Base-by-base conservation (phyloP, 805 yeast species). In the Candida boleticola region DNA sequence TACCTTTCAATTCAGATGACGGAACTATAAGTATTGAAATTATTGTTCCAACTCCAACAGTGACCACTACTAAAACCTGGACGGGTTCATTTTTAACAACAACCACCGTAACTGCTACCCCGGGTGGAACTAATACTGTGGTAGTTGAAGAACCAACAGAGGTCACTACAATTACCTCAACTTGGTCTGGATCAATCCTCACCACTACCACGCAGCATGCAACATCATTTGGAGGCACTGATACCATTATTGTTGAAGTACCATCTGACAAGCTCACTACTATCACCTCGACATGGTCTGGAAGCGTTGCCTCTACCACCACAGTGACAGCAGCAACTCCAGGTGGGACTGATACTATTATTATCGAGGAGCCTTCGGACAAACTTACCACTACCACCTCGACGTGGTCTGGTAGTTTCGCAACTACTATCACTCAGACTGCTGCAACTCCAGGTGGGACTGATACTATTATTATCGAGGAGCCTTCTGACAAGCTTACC, bases 1-100 rank as follows among this genome's bases (percentile, higher is more conserved):
- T 52, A n/a, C 48, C 58, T 3, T 52, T 39, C 16, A 38, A 27
- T 19, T 27, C 48, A 11, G 45, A 39, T 4, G 45, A 40, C 9
- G 51, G 44, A 9, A 60, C 63, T 6, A 52, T 39, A 37, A 57
- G 61, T 3, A 57, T 55, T 20, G 52, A 47, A 16, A 59, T 54
- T 11, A 46, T 46, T 19, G 55, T 50, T 17, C 62, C 61, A 31
- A 43, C 37, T 41, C 56, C 54, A 20, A 43, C 49, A 5, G 42
- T 40, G 30, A 48, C 55, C 3, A 13, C 14, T 7, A 38, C 41
- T 16, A 14, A 11, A 9, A 48, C 55, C 4, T 52, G 55, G 10
- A 13, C 41, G 7, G 43, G 37, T 6, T 39, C 45, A 13, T 19
- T 38, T 6, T 39, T 42, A 9, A 29, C 53, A 5, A 5, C 35